These are phyloP conservation scores for Verbena officinalis DNA, from an alignment of 257 asterid species.

Conservation along the genomic window DNA sequence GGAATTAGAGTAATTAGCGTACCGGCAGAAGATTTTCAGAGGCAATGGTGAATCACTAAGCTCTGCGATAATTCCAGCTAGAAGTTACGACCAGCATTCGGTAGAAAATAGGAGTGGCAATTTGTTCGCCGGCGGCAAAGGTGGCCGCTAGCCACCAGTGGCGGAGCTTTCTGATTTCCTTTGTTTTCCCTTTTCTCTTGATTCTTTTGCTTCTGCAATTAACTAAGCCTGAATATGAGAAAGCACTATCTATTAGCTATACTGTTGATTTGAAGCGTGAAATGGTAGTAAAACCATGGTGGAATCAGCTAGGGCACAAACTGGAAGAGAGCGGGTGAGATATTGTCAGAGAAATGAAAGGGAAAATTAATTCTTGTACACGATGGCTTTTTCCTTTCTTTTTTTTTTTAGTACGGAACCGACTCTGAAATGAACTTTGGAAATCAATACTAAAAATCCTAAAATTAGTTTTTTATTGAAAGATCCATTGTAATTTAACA, in stretches of 20 bases:
- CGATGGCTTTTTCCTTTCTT: too few species aligned
- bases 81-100: slow-evolving; percentile 5
- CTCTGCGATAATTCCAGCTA: slow-evolving; percentile 11
- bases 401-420: too few species aligned
- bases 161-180: slow-evolving; percentile 16
- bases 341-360: background rate
- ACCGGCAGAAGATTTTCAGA: slow-evolving; percentile 18
- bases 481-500: too few species aligned
- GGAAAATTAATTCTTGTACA: too few species aligned
- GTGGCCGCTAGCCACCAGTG: slow-evolving; percentile 33
- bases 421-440: too few species aligned
- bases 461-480: too few species aligned
- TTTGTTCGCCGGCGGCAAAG: slow-evolving; percentile 29
- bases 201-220: background rate
- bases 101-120: slow-evolving; percentile 15
- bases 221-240: slow-evolving; percentile 10
- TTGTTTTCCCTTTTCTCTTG: background rate
- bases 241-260: slow-evolving; percentile 9
- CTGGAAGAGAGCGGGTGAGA: background rate
- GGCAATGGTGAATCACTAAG: slow-evolving; percentile 21
- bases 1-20: background rate
- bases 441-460: too few species aligned
- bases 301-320: slow-evolving; percentile 31
- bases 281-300: background rate
- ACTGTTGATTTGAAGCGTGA: slow-evolving; percentile 19